These are phyloP conservation scores for Globisporangium acanthophoron DNA, from an alignment of 352 stramenopile genomes.

Conservation along the genomic window DNA sequence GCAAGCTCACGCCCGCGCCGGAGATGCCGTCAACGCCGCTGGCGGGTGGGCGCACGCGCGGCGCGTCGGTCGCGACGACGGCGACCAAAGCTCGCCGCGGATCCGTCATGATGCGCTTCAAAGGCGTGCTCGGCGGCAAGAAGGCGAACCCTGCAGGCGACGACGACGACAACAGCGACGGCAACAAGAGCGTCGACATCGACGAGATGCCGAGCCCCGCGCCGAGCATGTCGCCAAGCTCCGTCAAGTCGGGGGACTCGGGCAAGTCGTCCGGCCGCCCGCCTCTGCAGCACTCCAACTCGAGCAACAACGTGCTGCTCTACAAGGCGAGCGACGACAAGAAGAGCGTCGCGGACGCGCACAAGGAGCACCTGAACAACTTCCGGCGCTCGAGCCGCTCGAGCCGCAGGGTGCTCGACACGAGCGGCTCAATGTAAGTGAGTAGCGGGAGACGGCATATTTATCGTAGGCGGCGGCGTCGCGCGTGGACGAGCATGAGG, in stretches of 20 bases:
- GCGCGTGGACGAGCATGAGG: no score
- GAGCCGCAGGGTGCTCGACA: slow-evolving; percentile 8
- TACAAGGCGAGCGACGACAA: slow-evolving; percentile 27
- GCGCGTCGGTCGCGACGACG: slow-evolving; percentile 25
- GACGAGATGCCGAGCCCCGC: slow-evolving; percentile 9
- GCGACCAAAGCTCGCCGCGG: slow-evolving; percentile 7
- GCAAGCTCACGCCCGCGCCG: slow-evolving; percentile 16
- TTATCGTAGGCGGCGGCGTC: not conserved
- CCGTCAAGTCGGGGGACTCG: slow-evolving; percentile 5
- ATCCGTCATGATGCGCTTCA: slow-evolving; percentile 16
- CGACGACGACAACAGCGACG: slow-evolving; percentile 5
- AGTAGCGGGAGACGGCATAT: not conserved
- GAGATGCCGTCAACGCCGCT: not conserved
- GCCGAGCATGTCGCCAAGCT: not conserved
- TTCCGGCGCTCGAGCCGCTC: slow-evolving; percentile 9
- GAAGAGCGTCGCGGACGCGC: slow-evolving; percentile 30
- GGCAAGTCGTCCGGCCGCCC: slow-evolving; percentile 8
- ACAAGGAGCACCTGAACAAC: slow-evolving; percentile 35
- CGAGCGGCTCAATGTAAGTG: not conserved
- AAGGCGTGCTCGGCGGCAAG: slow-evolving; percentile 4
- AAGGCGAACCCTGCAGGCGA: not conserved
- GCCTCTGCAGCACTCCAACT: slow-evolving; percentile 23
- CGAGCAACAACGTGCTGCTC: slow-evolving; percentile 31
- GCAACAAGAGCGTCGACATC: slow-evolving; percentile 12
- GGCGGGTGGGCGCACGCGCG: slow-evolving; percentile 4